Evolutionary conservation across 2,329 filamentous ascomycete genomes (phyloP).

Genomic region (Hymenoscyphus scutula): DNA sequence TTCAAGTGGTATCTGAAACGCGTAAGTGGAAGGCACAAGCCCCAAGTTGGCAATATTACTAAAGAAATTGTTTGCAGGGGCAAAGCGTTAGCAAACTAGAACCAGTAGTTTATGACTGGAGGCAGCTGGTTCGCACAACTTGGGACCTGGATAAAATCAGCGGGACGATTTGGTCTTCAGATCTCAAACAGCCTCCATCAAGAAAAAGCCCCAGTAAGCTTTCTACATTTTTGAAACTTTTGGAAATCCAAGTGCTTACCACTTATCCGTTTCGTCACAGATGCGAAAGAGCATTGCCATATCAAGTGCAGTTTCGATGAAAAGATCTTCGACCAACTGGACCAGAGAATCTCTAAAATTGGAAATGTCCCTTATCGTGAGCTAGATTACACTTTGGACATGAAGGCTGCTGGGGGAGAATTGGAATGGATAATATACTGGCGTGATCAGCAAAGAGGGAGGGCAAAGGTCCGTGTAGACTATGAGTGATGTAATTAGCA

Average conservation of each 20-base stretch:
- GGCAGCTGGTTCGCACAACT: neutral
- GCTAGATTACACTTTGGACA: neutral
- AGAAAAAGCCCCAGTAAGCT: neutral
- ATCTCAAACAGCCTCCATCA: neutral
- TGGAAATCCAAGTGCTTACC: neutral
- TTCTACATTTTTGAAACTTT: neutral
- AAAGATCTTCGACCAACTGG: neutral
- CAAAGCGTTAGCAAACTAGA: conserved; percentile 6
- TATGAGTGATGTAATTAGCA: neutral
- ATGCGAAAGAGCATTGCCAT: neutral
- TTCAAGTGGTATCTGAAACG: conserved; percentile 10
- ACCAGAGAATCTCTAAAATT: neutral
- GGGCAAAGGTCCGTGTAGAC: neutral
- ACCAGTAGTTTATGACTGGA: conserved; percentile 3
- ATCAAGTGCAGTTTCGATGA: neutral
- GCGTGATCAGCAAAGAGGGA: neutral
- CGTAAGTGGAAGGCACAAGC: neutral
- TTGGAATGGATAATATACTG: no score
- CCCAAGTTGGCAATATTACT: neutral
- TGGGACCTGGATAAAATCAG: neutral
- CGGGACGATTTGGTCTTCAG: conserved; percentile 6
- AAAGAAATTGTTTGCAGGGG: neutral
- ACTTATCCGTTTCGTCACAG: neutral
- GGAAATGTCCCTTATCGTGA: no score
- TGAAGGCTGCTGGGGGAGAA: neutral